Conservation (phyloP, 768 basidiomycete species). For the Macrolepiota albuminosa region DNA sequence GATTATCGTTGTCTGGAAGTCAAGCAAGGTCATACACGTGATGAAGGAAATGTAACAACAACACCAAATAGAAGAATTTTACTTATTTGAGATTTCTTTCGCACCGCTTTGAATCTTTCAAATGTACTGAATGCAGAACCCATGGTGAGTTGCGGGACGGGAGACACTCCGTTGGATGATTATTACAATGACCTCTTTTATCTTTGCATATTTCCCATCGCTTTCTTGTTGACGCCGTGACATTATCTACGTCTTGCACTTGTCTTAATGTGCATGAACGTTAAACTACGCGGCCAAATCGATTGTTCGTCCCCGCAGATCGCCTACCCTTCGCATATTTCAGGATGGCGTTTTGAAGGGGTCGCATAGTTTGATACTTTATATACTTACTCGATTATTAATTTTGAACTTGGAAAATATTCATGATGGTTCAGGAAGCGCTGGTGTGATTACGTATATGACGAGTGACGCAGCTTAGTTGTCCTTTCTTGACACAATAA, state of each 20-base stretch:
- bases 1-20: neutral
- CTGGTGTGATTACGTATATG: conserved; percentile 1
- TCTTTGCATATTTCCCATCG: no score
- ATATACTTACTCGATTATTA: neutral
- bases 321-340: conserved; percentile 39
- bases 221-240: conserved; percentile 31
- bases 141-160: neutral
- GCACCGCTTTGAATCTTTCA: neutral
- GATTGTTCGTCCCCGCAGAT: conserved; percentile 45
- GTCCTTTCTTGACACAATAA: neutral
- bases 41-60: conserved; percentile 3
- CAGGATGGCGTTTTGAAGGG: conserved; percentile 47
- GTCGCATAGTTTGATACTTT: conserved; percentile 25
- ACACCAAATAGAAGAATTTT: neutral
- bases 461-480: neutral
- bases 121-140: no score
- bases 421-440: neutral
- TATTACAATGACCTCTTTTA: neutral
- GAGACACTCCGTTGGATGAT: neutral
- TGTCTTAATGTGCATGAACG: conserved; percentile 43
- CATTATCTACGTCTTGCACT: conserved; percentile 61
- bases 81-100: neutral
- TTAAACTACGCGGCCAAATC: conserved; percentile 69
- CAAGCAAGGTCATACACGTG: conserved; percentile 1
- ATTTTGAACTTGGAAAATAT: neutral